Base-by-base conservation (phyloP, 169 alveolate genomes). In the Eimeria brunetti region DNA sequence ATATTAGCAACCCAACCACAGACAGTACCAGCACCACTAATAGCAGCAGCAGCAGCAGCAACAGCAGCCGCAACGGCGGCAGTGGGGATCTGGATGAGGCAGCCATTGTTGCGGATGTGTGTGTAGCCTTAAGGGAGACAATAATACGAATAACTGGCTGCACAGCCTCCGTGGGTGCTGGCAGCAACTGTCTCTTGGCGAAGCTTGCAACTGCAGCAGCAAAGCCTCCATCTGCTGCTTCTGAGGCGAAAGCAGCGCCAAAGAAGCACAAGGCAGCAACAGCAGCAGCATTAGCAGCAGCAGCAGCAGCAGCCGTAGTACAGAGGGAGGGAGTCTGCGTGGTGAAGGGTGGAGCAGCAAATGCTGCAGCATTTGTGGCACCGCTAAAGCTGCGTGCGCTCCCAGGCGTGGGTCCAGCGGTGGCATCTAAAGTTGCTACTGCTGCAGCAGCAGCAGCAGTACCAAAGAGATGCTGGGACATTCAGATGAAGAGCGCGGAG, bases 111-210 rank as follows among this genome's bases (percentile, higher is more conserved):
- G 89, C 83, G 12, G 81, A 27, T 41, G 49, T 76, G 41, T 80
- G 89, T 24, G 64, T 46, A 69, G 46, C 83, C 27, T n/a, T 90
- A 83, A 30, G 90, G 51, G 36, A 49, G 44, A 33, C 56, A 49
- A 67, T 94, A 22, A 46, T 53, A n/a, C 64, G 33, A 51, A n/a
- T 67, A 8, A 88, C 96, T 14, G 91, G 84, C 46, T 94, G 96
- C 88, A 64, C 64, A 33, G 96, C 71, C 51, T 94, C 96, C n/a
- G 81, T 94, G 53, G 96, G 96, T 8, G 88, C 83, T 24, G 96
- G 95, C 51, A 53, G 81, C 71, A 94, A 88, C 60, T 71, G 56
- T 20, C 92, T 94, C 36, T 44, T 88, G 20, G 96, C 96, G 16
- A 94, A 88, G 62, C 94, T 94, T 18, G 96, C 95, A 18, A 60